Conservation (phyloP, 352 stramenopile species). For the Phytophthora rubi region DNA sequence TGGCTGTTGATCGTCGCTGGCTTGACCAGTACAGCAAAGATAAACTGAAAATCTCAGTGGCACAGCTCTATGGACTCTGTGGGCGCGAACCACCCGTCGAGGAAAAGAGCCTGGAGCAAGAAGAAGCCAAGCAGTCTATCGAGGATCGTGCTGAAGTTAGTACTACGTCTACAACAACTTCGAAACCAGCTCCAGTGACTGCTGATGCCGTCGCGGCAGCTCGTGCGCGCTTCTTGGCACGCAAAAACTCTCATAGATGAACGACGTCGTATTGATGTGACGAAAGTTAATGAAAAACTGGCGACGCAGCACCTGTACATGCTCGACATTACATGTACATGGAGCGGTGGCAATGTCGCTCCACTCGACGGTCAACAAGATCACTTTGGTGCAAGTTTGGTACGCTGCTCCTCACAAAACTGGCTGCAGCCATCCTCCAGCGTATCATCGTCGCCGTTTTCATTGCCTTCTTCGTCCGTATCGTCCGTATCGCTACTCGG, state of each 20-base stretch:
- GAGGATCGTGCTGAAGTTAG: neutral
- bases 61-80: conserved; percentile 60
- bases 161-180: neutral
- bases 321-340: too few relatives aligned
- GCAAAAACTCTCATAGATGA: conserved; percentile 34
- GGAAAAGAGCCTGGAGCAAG: neutral
- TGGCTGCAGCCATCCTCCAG: neutral
- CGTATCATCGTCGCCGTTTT: neutral
- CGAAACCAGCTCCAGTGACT: conserved; percentile 26
- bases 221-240: conserved; percentile 51
- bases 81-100: conserved; percentile 35
- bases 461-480: neutral
- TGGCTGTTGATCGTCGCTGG: conserved; percentile 62
- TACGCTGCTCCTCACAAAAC: neutral
- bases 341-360: too few relatives aligned
- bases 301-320: too few relatives aligned
- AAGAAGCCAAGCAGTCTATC: conserved; percentile 3
- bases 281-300: too few relatives aligned
- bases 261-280: neutral
- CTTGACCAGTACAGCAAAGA: conserved; percentile 48
- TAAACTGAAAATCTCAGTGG: conserved; percentile 36
- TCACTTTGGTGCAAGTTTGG: neutral
- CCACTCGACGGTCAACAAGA: too few relatives aligned
- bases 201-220: conserved; percentile 45
- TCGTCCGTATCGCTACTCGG: neutral